Evolutionary conservation across 169 alveolate species (phyloP).

Genomic region (Plasmodium knowlesi): DNA sequence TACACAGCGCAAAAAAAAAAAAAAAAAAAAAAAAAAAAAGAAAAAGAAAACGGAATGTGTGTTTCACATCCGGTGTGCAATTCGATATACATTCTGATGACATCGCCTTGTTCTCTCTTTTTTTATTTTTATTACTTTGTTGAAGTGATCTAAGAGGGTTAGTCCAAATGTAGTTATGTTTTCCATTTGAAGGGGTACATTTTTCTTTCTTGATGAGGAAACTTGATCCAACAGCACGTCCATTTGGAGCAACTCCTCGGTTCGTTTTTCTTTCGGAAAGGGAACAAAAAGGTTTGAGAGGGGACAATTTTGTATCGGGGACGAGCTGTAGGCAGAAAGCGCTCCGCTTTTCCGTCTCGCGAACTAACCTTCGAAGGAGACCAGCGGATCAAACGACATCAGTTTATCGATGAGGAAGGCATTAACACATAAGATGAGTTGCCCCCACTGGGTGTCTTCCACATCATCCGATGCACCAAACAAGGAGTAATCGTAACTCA

Average conservation of each 20-base stretch:
- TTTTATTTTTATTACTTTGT: constrained; percentile 19
- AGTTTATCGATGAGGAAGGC: constrained; percentile 37
- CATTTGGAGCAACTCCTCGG: constrained; percentile 9
- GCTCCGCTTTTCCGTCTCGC: neutral
- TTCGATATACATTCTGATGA: neutral
- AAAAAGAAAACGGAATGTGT: neutral
- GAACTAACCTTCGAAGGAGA: constrained; percentile 32
- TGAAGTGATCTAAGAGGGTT: constrained; percentile 35
- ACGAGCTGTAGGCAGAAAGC: neutral
- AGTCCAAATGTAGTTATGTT: constrained; percentile 58
- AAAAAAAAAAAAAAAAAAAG: neutral
- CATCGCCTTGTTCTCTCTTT: neutral
- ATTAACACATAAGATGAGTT: constrained; percentile 10
- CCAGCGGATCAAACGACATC: constrained; percentile 20
- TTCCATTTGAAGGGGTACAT: constrained; percentile 18
- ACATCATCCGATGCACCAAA: neutral
- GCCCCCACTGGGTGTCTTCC: constrained; percentile 30
- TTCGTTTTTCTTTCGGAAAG: constrained; percentile 28
- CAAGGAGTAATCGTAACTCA: constrained; percentile 22
- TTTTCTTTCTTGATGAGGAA: neutral
- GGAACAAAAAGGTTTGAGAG: neutral
- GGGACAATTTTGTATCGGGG: neutral
- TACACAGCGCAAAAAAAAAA: neutral
- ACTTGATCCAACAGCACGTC: constrained; percentile 1
- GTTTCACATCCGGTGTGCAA: neutral